Evolutionary conservation across 139 green algal species (phyloP).

Genomic region (Raphidocelis subcapitata): DNA sequence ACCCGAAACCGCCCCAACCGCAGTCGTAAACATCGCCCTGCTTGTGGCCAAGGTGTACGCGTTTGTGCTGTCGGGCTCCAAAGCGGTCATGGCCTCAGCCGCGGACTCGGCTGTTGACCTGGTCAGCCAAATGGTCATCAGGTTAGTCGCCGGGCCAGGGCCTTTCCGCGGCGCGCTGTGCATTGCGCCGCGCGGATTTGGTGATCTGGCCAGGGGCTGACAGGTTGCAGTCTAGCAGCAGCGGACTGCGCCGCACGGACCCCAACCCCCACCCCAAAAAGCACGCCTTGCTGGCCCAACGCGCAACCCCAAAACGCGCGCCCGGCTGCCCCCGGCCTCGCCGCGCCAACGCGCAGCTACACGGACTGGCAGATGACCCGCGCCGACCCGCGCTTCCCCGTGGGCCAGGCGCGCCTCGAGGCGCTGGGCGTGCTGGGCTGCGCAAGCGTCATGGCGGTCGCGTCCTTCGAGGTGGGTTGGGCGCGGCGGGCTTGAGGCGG

Average conservation of each 20-base stretch:
- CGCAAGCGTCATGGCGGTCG: conserved; percentile 70
- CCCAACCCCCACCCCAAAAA: too few relatives aligned
- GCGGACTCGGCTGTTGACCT: conserved; percentile 73
- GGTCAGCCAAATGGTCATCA: conserved; percentile 12
- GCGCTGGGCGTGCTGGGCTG: conserved; percentile 67
- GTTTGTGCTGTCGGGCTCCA: conserved; percentile 42
- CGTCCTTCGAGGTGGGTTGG: conserved; percentile 56
- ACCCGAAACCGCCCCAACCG: too few relatives aligned
- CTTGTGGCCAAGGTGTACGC: conserved; percentile 52
- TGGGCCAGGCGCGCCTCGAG: conserved; percentile 67
- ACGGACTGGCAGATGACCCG: not conserved
- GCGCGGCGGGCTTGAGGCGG: too few relatives aligned
- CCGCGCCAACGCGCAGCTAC: not conserved
- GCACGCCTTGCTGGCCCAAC: too few relatives aligned
- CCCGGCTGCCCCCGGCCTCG: too few relatives aligned
- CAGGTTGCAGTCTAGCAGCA: too few relatives aligned
- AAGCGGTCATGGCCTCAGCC: conserved; percentile 61
- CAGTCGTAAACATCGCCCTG: conserved; percentile 52
- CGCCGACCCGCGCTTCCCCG: conserved; percentile 54
- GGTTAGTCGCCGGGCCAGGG: not conserved
- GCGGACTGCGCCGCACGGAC: too few relatives aligned
- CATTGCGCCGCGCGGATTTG: too few relatives aligned
- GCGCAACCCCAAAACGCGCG: too few relatives aligned
- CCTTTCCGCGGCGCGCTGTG: too few relatives aligned
- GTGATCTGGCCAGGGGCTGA: too few relatives aligned